These are phyloP conservation scores for Apiospora koreana DNA, from an alignment of 2,329 filamentous ascomycete genomes.

Conservation along the genomic window DNA sequence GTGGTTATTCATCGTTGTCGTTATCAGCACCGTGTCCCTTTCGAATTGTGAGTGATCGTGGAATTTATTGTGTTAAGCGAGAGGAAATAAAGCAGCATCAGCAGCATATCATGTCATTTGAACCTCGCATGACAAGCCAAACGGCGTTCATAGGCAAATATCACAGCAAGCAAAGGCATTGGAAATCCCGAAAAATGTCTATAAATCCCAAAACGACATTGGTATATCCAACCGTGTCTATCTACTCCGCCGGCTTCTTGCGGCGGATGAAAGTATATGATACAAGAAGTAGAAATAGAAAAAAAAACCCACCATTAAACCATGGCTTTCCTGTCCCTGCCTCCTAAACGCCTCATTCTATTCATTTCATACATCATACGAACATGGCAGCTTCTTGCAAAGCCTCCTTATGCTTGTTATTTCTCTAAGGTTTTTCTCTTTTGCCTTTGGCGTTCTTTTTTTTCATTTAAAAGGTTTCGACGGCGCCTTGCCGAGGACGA, in stretches of 20 bases:
- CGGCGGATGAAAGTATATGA: neutral
- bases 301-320: neutral
- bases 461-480: slow-evolving; percentile 50
- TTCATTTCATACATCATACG: neutral
- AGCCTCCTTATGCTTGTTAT: neutral
- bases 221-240: neutral
- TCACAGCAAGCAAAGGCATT: neutral
- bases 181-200: neutral
- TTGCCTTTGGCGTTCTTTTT: neutral
- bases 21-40: neutral
- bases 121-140: neutral
- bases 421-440: neutral
- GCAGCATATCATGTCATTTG: neutral
- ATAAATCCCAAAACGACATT: neutral
- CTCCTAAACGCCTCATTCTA: neutral
- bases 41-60: neutral
- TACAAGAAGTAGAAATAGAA: neutral
- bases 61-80: neutral
- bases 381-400: neutral
- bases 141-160: neutral
- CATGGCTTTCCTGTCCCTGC: neutral
- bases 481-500: slow-evolving; percentile 46
- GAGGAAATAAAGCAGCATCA: neutral
- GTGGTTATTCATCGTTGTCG: neutral
- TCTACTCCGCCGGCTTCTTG: neutral